These are phyloP conservation scores for Ophiobolus disseminans DNA, from an alignment of 2,329 filamentous ascomycete genomes.

Conservation along the genomic window DNA sequence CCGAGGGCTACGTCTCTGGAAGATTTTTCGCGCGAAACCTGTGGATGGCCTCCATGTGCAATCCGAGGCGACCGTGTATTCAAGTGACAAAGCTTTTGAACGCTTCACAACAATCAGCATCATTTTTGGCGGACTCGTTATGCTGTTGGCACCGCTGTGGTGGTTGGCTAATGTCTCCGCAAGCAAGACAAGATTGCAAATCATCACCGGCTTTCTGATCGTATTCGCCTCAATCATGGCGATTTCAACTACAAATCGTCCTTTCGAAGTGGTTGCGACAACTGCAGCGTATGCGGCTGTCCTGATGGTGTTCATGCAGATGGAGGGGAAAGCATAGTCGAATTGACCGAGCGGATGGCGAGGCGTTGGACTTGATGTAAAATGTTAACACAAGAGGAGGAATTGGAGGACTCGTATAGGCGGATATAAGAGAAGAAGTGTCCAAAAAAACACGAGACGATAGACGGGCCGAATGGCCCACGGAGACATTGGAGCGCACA, in stretches of 20 bases:
- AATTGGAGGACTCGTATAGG: too few relatives aligned
- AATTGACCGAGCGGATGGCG: too few relatives aligned
- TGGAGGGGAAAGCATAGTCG: background rate
- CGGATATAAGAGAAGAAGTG: too few relatives aligned
- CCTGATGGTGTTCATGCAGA: constrained; percentile 14
- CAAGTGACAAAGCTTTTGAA: constrained; percentile 19
- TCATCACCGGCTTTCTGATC: constrained; percentile 34
- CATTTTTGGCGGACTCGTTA: constrained; percentile 16
- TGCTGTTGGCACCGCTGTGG: constrained; percentile 36
- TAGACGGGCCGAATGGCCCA: too few relatives aligned
- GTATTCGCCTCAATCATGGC: constrained; percentile 23
- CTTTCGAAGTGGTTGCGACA: constrained; percentile 30
- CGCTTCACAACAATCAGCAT: constrained; percentile 20
- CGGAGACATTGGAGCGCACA: too few relatives aligned
- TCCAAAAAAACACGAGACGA: too few relatives aligned
- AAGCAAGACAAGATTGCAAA: constrained; percentile 10
- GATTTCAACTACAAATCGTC: constrained; percentile 18
- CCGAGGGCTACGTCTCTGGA: constrained; percentile 6
- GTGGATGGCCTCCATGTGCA: constrained; percentile 3
- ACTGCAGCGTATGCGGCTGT: constrained; percentile 27
- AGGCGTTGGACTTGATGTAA: too few relatives aligned
- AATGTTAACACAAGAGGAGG: too few relatives aligned
- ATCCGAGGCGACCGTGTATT: constrained; percentile 14
- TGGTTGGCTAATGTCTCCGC: constrained; percentile 17
- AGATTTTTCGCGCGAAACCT: constrained; percentile 15